These are phyloP conservation scores for Mycena filopes DNA, from an alignment of 768 basidiomycete species.

Conservation along the genomic window DNA sequence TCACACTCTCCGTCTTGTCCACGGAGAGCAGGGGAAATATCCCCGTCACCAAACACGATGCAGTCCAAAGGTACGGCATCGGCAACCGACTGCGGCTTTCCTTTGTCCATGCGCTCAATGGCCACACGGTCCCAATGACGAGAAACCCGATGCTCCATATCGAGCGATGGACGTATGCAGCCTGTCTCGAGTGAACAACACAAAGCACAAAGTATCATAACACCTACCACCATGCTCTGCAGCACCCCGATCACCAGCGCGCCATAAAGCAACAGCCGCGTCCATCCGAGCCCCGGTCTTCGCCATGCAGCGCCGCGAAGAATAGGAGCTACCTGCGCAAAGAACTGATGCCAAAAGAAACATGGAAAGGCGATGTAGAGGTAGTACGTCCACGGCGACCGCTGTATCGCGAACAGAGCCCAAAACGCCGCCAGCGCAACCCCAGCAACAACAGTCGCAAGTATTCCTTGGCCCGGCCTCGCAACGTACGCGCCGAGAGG, in stretches of 20 bases:
- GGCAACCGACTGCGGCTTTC: slow-evolving; percentile 39
- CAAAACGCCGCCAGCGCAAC: slow-evolving; percentile 51
- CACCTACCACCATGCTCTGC: slow-evolving; percentile 79
- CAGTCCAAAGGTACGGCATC: slow-evolving; percentile 54
- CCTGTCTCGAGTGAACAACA: slow-evolving; percentile 47
- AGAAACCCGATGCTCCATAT: slow-evolving; percentile 79
- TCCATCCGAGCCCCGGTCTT: slow-evolving; percentile 11
- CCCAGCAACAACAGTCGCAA: slow-evolving; percentile 37
- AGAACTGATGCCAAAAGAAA: slow-evolving; percentile 78
- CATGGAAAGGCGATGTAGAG: slow-evolving; percentile 79
- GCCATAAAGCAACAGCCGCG: slow-evolving; percentile 38
- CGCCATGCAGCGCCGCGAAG: slow-evolving; percentile 21
- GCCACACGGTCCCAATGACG: slow-evolving; percentile 74
- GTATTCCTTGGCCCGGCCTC: neutral
- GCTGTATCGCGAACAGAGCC: slow-evolving; percentile 67
- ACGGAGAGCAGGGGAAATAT: slow-evolving; percentile 80
- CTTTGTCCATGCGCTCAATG: slow-evolving; percentile 60
- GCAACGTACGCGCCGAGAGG: slow-evolving; percentile 40
- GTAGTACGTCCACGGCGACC: slow-evolving; percentile 77
- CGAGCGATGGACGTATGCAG: slow-evolving; percentile 75
- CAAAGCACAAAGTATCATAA: neutral
- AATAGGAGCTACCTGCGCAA: slow-evolving; percentile 40
- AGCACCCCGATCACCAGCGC: slow-evolving; percentile 55
- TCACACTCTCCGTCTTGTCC: slow-evolving; percentile 73
- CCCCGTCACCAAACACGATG: slow-evolving; percentile 62